phyloP scores from a whole-genome alignment of 176 grass and related monocot species.

The Pontederia paniculata region DNA sequence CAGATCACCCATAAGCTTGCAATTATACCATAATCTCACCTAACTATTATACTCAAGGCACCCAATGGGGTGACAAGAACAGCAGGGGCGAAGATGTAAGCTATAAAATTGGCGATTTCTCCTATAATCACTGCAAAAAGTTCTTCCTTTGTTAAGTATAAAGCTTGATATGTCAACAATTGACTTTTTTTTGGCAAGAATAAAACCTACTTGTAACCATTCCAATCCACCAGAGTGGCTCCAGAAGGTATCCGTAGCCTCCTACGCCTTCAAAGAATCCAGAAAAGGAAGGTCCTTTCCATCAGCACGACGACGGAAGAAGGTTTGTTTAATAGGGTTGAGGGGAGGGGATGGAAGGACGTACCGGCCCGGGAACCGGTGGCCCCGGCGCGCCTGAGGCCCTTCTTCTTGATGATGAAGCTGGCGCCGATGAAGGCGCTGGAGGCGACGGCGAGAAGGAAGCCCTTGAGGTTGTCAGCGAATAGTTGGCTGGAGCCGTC shows the following conservation, averaged over 20 bases:
- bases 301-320: not conserved
- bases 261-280: conserved; percentile 42
- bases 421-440: conserved; percentile 97
- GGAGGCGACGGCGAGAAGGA: conserved; percentile 71
- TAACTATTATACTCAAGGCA: conserved; percentile 87
- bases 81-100: conserved; percentile 86
- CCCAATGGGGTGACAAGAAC: conserved; percentile 75
- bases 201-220: conserved; percentile 77
- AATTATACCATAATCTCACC: conserved; percentile 25
- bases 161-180: conserved; percentile 4
- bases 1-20: not conserved
- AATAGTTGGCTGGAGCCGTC: conserved; percentile 31
- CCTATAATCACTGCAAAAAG: conserved; percentile 66
- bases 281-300: conserved; percentile 1
- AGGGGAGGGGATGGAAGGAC: no score
- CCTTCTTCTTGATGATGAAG: conserved; percentile 99
- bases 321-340: not conserved
- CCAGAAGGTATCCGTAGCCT: conserved; percentile 88
- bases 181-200: no score
- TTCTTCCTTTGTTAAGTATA: not conserved
- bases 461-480: conserved; percentile 73
- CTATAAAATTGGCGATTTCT: conserved; percentile 87
- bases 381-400: conserved; percentile 67
- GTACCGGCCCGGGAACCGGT: conserved; percentile 64
- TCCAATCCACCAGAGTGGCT: conserved; percentile 94